Conservation (phyloP, 371 early-diverging fungal genomes). For the Capillidium heterosporum region DNA sequence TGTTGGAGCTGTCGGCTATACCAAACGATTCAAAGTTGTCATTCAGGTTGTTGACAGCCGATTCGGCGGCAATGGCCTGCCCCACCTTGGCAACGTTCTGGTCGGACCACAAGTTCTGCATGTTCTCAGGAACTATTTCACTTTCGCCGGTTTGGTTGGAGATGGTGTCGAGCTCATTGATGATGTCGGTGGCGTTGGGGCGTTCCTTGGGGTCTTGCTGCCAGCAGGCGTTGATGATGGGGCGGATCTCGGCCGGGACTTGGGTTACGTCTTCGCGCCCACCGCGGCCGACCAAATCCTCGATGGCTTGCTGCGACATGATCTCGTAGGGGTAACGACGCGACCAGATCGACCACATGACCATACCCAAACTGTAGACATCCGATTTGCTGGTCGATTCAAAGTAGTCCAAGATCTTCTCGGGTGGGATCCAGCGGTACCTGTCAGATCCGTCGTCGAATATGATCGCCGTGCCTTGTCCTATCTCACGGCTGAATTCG, state of each 20-base stretch:
- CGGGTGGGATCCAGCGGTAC: slow-evolving; percentile 5
- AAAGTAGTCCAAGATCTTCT: background rate
- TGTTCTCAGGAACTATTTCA: background rate
- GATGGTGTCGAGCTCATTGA: background rate
- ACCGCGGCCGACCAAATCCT: slow-evolving; percentile 1
- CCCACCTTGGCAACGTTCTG: background rate
- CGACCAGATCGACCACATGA: slow-evolving; percentile 3
- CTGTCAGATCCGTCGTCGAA: slow-evolving; percentile 1
- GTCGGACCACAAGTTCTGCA: background rate
- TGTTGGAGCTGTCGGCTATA: background rate
- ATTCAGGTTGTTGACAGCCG: background rate
- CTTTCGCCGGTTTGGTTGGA: background rate
- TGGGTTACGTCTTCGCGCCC: slow-evolving; percentile 1
- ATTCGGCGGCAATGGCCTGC: background rate
- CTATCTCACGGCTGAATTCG: slow-evolving; percentile 1
- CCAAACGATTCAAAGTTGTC: background rate
- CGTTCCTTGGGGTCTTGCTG: slow-evolving; percentile 3
- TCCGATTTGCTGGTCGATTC: background rate
- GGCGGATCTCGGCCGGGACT: background rate
- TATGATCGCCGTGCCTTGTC: background rate
- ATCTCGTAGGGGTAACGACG: slow-evolving; percentile 2
- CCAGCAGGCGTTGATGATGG: slow-evolving; percentile 1
- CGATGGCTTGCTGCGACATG: background rate
- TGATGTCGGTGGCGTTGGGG: background rate
- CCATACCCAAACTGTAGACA: slow-evolving; percentile 4